Conservation (phyloP, 176 grass and related monocot genomes). For the Oryza longistaminata region DNA sequence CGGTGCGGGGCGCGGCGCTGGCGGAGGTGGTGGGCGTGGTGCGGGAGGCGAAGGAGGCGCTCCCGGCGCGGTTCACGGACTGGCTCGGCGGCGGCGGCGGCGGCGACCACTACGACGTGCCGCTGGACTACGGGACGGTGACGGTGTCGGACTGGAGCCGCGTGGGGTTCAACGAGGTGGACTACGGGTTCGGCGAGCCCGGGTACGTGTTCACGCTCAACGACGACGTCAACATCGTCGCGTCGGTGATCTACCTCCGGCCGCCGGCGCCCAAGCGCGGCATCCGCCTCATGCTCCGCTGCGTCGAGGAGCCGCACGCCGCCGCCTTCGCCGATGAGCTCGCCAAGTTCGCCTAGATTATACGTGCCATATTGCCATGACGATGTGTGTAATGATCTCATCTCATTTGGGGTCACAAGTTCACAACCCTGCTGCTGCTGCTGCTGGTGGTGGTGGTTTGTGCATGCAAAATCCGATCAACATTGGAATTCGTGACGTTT, state of each 20-base stretch:
- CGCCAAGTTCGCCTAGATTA: conserved; percentile 46
- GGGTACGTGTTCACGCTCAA: conserved; percentile 76
- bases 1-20: conserved; percentile 43
- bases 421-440: background rate
- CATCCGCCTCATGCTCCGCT: conserved; percentile 72
- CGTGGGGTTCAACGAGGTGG: conserved; percentile 84
- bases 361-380: background rate
- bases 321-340: conserved; percentile 53
- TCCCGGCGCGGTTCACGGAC: conserved; percentile 52
- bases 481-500: background rate
- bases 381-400: background rate
- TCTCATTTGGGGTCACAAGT: background rate
- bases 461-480: background rate
- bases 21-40: conserved; percentile 62
- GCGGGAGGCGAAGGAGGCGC: conserved; percentile 70
- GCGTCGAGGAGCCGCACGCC: conserved; percentile 65
- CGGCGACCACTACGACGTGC: conserved; percentile 69
- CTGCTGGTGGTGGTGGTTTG: background rate
- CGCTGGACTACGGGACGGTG: conserved; percentile 74
- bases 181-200: conserved; percentile 78
- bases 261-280: conserved; percentile 70
- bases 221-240: conserved; percentile 68
- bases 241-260: conserved; percentile 69
- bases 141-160: conserved; percentile 80
- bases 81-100: conserved; percentile 64